Conservation (phyloP, 768 basidiomycete species). For the Kwoniella sp. region DNA sequence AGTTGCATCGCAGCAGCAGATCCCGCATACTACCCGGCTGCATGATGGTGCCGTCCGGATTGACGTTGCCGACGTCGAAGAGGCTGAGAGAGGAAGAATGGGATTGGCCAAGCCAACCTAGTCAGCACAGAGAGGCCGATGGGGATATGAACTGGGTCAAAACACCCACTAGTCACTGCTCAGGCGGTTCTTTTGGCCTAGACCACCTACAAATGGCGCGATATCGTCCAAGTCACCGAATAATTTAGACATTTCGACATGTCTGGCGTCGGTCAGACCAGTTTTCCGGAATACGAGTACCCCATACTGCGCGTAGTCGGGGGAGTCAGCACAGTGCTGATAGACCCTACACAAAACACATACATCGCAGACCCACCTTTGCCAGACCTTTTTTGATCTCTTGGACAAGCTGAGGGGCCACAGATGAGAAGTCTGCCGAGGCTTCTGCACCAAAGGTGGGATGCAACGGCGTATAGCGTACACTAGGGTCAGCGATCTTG, state of each 20-base stretch:
- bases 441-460: slow-evolving; percentile 31
- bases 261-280: slow-evolving; percentile 23
- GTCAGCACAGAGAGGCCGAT: background rate
- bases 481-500: slow-evolving; percentile 4
- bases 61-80: slow-evolving; percentile 32
- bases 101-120: background rate
- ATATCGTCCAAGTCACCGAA: slow-evolving; percentile 34
- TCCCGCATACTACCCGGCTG: slow-evolving; percentile 19
- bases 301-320: slow-evolving; percentile 19
- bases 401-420: slow-evolving; percentile 28
- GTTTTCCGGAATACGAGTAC: slow-evolving; percentile 28
- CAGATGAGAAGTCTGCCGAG: slow-evolving; percentile 16
- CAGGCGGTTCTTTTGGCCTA: slow-evolving; percentile 29
- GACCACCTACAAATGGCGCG: slow-evolving; percentile 23
- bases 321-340: too few species aligned
- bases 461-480: slow-evolving; percentile 16
- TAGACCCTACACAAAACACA: background rate
- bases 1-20: slow-evolving; percentile 28
- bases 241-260: slow-evolving; percentile 31
- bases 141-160: background rate
- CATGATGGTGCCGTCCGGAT: slow-evolving; percentile 27
- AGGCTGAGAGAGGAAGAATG: slow-evolving; percentile 14
- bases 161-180: slow-evolving; percentile 24
- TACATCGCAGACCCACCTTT: slow-evolving; percentile 13
- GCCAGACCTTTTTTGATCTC: slow-evolving; percentile 41